Conservation (phyloP, 257 asterid genomes). For the Petunia secreta region DNA sequence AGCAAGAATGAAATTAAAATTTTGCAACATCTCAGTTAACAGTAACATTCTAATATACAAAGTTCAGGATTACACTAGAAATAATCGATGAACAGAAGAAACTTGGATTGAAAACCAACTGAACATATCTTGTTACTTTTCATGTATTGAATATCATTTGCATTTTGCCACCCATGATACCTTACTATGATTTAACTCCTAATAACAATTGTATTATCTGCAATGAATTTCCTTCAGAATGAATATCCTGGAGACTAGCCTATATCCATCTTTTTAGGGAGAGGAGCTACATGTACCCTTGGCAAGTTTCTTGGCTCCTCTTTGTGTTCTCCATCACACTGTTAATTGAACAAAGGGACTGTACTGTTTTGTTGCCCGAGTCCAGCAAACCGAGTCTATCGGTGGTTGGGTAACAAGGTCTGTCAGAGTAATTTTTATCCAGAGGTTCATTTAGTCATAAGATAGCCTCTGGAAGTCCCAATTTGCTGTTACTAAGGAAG, state of each 20-base stretch:
- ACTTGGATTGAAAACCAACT: background rate
- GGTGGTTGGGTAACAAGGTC: slow-evolving; percentile 30
- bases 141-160: slow-evolving; percentile 2
- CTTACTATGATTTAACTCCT: slow-evolving; percentile 18
- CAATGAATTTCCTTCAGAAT: slow-evolving; percentile 15
- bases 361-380: slow-evolving; percentile 1
- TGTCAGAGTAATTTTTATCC: slow-evolving; percentile 18
- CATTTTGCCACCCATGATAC: slow-evolving; percentile 8
- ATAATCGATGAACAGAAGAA: slow-evolving; percentile 1
- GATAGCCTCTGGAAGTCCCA: slow-evolving; percentile 65
- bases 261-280: slow-evolving; percentile 10
- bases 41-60: background rate
- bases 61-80: background rate
- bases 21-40: background rate
- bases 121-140: slow-evolving; percentile 16
- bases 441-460: slow-evolving; percentile 46
- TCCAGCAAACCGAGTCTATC: slow-evolving; percentile 22
- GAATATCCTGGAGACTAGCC: slow-evolving; percentile 18
- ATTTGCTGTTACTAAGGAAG: slow-evolving; percentile 44
- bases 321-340: background rate
- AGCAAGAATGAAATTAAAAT: background rate
- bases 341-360: background rate
- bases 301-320: slow-evolving; percentile 14
- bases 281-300: slow-evolving; percentile 19
- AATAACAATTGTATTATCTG: slow-evolving; percentile 13